Percentiles rank a stretch among this genome's conserved stretches.
Evolutionary conservation across 345 rosid species (phyloP).

Genomic region (Erucastrum elatum): DNA sequence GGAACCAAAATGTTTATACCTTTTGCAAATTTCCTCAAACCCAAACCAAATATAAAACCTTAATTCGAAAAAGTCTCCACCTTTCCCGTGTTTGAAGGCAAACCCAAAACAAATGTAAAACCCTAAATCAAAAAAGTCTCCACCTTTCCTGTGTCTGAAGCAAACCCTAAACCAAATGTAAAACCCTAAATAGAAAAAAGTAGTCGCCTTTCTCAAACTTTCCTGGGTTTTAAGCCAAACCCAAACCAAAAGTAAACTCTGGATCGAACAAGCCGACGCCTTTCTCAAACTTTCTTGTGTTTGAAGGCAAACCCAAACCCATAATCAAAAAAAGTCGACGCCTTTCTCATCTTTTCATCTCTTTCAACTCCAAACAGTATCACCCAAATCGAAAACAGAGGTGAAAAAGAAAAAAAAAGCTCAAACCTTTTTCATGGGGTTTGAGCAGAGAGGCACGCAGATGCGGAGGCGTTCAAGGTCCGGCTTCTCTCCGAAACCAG

Average conservation of each 20-base stretch:
- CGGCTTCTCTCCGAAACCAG: constrained; percentile 34
- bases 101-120: neutral
- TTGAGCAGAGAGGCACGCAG: constrained; percentile 29
- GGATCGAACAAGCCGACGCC: constrained; percentile 11
- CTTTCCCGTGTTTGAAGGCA: neutral
- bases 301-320: constrained; percentile 13
- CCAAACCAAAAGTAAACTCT: constrained; percentile 2
- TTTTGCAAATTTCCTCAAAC: neutral
- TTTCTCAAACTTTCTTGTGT: constrained; percentile 2
- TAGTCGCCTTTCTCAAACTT: constrained; percentile 5
- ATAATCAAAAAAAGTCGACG: neutral
- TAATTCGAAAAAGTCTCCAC: neutral
- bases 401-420: neutral
- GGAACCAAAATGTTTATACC: constrained; percentile 14
- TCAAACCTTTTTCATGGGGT: constrained; percentile 33
- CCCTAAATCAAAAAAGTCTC: neutral
- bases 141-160: neutral
- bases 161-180: neutral
- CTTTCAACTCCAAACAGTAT: neutral
- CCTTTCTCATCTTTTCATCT: neutral
- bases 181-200: constrained; percentile 7
- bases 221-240: constrained; percentile 7
- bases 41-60: neutral
- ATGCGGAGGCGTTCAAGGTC: constrained; percentile 37
- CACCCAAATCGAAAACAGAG: constrained; percentile 6